phyloP scores from a whole-genome alignment of 2,329 filamentous ascomycete genomes.

The Neonectria faginata region DNA sequence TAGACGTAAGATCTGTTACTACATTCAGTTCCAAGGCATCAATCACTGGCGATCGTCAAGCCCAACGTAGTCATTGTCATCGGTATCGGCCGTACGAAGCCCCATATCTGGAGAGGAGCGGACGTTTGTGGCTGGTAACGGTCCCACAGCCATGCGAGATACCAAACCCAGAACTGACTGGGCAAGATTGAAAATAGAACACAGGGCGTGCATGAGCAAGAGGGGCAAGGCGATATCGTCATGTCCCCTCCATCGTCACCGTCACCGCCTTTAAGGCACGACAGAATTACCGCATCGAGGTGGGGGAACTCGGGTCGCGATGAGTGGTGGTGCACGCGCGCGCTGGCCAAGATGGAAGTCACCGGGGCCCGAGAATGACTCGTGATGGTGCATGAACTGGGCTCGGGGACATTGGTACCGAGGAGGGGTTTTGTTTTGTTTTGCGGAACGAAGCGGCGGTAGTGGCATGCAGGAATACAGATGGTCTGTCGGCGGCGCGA shows the following conservation, averaged over 20 bases:
- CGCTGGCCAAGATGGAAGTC: slow-evolving; percentile 5
- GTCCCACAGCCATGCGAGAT: neutral
- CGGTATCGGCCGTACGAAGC: neutral
- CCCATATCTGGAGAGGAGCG: neutral
- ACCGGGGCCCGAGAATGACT: slow-evolving; percentile 22
- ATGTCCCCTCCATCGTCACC: slow-evolving; percentile 9
- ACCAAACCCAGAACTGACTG: neutral
- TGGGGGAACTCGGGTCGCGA: slow-evolving; percentile 1
- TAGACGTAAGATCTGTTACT: neutral
- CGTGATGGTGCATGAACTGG: slow-evolving; percentile 25
- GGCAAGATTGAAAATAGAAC: neutral
- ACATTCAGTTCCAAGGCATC: neutral
- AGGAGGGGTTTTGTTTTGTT: neutral
- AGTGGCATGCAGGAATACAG: slow-evolving; percentile 15
- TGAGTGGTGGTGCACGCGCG: slow-evolving; percentile 16
- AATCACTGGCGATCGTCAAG: neutral
- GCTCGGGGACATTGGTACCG: slow-evolving; percentile 5
- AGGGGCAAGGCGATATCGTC: neutral
- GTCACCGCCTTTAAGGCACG: slow-evolving; percentile 22
- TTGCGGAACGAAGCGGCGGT: slow-evolving; percentile 1
- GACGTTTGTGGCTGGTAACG: slow-evolving; percentile 2
- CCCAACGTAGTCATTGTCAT: neutral
- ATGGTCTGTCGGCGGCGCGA: neutral
- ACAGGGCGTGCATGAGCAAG: neutral
- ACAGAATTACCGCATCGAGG: slow-evolving; percentile 19